Evolutionary conservation across 768 basidiomycete genomes (phyloP), one percentile per base, ranked within the genome.

Genomic region (Pleurotus djamor): DNA sequence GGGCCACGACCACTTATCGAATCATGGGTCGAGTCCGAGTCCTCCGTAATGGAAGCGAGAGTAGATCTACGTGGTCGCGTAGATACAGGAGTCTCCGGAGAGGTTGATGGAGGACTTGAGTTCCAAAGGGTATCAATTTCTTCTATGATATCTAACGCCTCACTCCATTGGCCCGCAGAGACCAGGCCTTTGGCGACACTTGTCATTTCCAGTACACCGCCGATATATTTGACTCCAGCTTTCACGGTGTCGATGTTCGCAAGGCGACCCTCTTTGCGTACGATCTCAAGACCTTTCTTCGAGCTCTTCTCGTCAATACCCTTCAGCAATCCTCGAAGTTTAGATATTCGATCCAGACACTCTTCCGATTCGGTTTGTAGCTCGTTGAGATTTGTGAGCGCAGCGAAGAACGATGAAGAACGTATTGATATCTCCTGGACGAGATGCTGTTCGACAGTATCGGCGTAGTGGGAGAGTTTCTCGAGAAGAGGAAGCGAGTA

Each of bases 371-470:
- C 94, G 4, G 90, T 84, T 67, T 95, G 94, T 9, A 99, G 83
- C 62, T 94, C 90, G 67, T 97, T 92, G 6, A 99, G 79, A 71
- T 99, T 99, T 5, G 94, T 84, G 38, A 99, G 83, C 5, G 97
- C 97, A 4, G 96, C 89, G 67, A 98, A 99, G 82, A 99, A 99
- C 1, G 94, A 94, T 0, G 92, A 84, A 0, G 95, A 93, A 12
- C 96, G 89, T 8, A 90, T 77, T 7, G 91, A 90, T 48, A 99
- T 96, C 72, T 98, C 97, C 61, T 87, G 87, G 4, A 96, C 85
- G 58, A 99, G 89, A 72, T 99, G 96, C 60, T 94, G 87, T 69
- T 99, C 97, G 62, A 98, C 84, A 0, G 90, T 90, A 69, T 98
- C 97, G 2, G 96, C 88, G 67, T 96, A 89, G 58, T 93, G 89